A percentile compares a stretch with the other conserved stretches of the same genome.
phyloP scores from a whole-genome alignment of 1,284 basidiomycete species.

The Cronartium ribicola region DNA sequence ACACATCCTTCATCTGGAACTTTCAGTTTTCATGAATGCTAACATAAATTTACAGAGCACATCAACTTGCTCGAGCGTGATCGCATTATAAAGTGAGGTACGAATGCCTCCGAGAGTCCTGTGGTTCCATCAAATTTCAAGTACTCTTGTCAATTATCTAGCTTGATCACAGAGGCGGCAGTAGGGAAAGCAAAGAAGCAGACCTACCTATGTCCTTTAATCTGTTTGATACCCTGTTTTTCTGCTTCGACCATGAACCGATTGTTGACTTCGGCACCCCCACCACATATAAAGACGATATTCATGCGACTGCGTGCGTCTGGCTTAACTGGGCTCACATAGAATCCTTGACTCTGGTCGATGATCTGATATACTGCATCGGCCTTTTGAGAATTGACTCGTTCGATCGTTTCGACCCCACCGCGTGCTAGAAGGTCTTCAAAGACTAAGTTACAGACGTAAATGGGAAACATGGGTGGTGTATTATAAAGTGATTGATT shows the following conservation, averaged over 20 bases:
- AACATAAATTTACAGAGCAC: constrained; percentile 56
- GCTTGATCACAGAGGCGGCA: constrained; percentile 59
- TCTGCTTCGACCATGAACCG: constrained; percentile 75
- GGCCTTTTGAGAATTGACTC: constrained; percentile 67
- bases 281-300: constrained; percentile 71
- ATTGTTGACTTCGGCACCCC: constrained; percentile 61
- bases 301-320: constrained; percentile 88
- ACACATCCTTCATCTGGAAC: too few relatives aligned
- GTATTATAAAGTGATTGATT: constrained; percentile 87
- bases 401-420: constrained; percentile 67
- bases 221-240: constrained; percentile 67
- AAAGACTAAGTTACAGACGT: constrained; percentile 83
- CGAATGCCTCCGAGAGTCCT: constrained; percentile 61
- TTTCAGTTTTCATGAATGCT: constrained; percentile 9
- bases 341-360: constrained; percentile 59
- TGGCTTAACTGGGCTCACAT: constrained; percentile 42
- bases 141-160: too few relatives aligned
- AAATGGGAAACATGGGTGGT: constrained; percentile 86
- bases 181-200: constrained; percentile 6
- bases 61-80: constrained; percentile 70
- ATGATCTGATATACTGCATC: constrained; percentile 69
- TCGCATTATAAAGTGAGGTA: constrained; percentile 89
- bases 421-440: constrained; percentile 63
- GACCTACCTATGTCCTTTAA: constrained; percentile 75
- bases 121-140: constrained; percentile 41